Evolutionary conservation across 2,329 filamentous ascomycete genomes (phyloP), one percentile per base, ranked within the genome.

Genomic region (Beauveria sp.): DNA sequence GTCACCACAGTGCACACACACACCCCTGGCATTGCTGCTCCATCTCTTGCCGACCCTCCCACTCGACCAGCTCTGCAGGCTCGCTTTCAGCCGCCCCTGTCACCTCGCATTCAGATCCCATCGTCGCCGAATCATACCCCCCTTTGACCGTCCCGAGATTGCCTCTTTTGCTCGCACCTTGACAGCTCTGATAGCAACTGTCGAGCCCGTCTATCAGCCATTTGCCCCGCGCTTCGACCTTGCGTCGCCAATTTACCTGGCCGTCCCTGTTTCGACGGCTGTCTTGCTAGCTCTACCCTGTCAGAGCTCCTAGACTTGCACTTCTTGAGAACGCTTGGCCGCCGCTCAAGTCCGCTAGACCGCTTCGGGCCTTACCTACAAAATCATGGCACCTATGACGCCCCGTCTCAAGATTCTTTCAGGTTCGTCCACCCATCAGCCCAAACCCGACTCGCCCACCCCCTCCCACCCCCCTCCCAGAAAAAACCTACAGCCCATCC

Each of bases 331-430:
- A 58, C 49, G 40, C 53, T 58, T 58, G 59, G 59, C 45, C 52
- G 46, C 34, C 47, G 28, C 34, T 34, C 18, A 22, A 62, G 51
- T 64, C n/a, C 65, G 68, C 70, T 75, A 74, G 70, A 66, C 73
- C 71, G 66, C 67, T 72, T 73, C 70, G 68, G 73, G 74, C 67
- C 43, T 66, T 68, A 65, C 66, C 65, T 66, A 66, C 72, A 70
- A 73, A 73, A 79, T 74, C 74, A 85, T 85, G 82, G 81, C 81
- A 75, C 81, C 82, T 74, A 76, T 79, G 73, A 77, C 81, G 73
- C 81, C 82, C 75, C 81, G 81, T 75, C 78, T 81, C 74, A 84
- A 80, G 77, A 78, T 83, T 74, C 78, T 84, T 72, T 83, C 81
- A 80, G 82, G 82, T 85, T 75, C 75, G 82, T 81, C 68, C 70